Conservation (phyloP, 495 filamentous ascomycete species). For the Annulohypoxylon maeteangense region DNA sequence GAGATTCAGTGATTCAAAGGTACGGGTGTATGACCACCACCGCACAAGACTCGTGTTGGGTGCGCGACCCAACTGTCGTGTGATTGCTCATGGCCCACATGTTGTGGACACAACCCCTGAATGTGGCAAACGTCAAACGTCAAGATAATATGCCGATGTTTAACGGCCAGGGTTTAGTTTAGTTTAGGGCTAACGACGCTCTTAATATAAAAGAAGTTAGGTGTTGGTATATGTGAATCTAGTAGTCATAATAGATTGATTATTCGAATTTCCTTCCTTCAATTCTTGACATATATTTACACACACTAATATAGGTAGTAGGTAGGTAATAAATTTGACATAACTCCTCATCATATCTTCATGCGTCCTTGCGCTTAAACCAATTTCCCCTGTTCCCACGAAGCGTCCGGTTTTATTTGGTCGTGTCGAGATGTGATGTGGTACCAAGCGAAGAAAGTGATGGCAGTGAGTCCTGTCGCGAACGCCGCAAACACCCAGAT, state of each 20-base stretch:
- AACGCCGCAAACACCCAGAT: constrained; percentile 28
- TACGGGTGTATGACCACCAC: too few relatives aligned
- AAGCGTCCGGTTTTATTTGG: neutral
- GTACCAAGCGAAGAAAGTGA: constrained; percentile 26
- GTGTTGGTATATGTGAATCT: neutral
- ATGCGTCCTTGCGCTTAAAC: neutral
- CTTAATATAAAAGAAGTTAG: neutral
- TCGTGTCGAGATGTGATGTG: constrained; percentile 11
- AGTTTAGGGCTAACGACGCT: neutral
- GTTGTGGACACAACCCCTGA: neutral
- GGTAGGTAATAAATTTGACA: neutral
- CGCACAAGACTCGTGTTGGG: too few relatives aligned
- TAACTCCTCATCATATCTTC: neutral
- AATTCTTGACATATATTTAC: too few relatives aligned
- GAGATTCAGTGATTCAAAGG: neutral
- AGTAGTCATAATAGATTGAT: neutral
- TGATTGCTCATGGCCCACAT: too few relatives aligned
- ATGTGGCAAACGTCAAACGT: neutral
- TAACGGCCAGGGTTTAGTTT: neutral
- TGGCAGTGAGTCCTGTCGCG: constrained; percentile 24
- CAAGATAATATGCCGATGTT: neutral
- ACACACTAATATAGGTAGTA: too few relatives aligned
- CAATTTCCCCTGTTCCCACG: neutral
- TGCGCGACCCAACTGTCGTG: too few relatives aligned
- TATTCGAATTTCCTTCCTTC: too few relatives aligned